Percentiles rank a stretch among this genome's conserved stretches.
These are phyloP conservation scores for Chaetothyriales sp. DNA, from an alignment of 2,329 filamentous ascomycete genomes.

Conservation along the genomic window DNA sequence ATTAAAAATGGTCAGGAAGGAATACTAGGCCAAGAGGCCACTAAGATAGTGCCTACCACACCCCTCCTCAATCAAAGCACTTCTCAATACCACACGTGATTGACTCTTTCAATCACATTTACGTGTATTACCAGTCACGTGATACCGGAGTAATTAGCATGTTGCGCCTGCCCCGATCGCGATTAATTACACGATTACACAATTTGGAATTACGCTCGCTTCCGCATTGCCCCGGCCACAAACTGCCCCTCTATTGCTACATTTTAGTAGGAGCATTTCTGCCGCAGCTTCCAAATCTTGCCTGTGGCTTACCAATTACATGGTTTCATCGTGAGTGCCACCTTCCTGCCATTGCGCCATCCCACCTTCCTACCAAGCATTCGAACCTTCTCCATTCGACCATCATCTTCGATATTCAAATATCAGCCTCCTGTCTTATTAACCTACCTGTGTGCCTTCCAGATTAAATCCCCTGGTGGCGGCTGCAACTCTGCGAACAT, in stretches of 20 bases:
- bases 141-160: background rate
- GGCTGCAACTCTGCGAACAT: constrained; percentile 14
- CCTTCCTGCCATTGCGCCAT: constrained; percentile 4
- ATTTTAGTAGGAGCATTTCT: background rate
- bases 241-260: background rate
- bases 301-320: background rate
- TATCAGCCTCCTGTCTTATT: no score
- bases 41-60: no score
- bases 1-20: no score
- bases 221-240: background rate
- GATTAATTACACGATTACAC: background rate
- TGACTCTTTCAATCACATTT: background rate
- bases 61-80: no score
- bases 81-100: no score
- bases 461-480: constrained; percentile 20
- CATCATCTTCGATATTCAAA: background rate
- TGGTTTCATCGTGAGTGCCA: background rate
- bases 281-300: constrained; percentile 1
- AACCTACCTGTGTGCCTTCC: background rate
- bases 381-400: constrained; percentile 10
- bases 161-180: background rate
- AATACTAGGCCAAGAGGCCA: no score
- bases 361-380: constrained; percentile 1
- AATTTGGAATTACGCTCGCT: background rate
- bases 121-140: background rate